Conservation (phyloP, 2,329 filamentous ascomycete species). For the Cladosporium cucumerinum region DNA sequence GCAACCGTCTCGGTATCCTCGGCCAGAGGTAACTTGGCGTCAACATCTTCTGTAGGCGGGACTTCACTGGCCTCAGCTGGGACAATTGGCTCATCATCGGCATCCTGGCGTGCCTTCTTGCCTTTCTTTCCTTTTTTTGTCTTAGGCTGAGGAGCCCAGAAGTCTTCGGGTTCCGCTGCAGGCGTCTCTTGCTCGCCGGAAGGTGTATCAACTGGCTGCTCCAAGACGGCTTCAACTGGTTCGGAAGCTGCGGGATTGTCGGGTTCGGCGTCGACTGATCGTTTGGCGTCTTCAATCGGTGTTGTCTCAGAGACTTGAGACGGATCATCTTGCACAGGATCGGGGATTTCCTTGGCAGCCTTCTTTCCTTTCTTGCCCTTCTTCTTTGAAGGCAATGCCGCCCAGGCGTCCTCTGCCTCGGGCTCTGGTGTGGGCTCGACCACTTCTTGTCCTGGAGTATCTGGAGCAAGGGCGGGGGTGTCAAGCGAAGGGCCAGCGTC, state of each 20-base stretch:
- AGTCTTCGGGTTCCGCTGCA: neutral
- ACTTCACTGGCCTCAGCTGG: neutral
- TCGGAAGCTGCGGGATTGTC: neutral
- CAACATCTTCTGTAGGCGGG: neutral
- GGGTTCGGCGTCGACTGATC: neutral
- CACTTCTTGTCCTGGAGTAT: neutral
- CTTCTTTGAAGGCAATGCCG: conserved; percentile 9
- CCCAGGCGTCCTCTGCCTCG: conserved; percentile 21
- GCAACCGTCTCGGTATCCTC: neutral
- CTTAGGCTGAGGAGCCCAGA: conserved; percentile 1
- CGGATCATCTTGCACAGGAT: neutral
- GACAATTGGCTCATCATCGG: neutral
- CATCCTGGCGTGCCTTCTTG: conserved; percentile 7
- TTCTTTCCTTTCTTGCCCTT: conserved; percentile 29
- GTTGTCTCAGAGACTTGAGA: neutral
- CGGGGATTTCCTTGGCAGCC: neutral
- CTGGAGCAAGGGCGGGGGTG: neutral
- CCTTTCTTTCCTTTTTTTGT: conserved; percentile 23
- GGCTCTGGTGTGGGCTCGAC: conserved; percentile 2
- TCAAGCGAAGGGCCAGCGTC: neutral
- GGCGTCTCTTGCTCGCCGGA: neutral
- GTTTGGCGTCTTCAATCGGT: neutral
- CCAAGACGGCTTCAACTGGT: neutral
- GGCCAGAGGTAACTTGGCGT: neutral
- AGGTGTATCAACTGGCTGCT: neutral